Percentiles rank a stretch among this genome's conserved stretches.
phyloP scores from a whole-genome alignment of 768 basidiomycete genomes.

The Podaxis pistillaris region DNA sequence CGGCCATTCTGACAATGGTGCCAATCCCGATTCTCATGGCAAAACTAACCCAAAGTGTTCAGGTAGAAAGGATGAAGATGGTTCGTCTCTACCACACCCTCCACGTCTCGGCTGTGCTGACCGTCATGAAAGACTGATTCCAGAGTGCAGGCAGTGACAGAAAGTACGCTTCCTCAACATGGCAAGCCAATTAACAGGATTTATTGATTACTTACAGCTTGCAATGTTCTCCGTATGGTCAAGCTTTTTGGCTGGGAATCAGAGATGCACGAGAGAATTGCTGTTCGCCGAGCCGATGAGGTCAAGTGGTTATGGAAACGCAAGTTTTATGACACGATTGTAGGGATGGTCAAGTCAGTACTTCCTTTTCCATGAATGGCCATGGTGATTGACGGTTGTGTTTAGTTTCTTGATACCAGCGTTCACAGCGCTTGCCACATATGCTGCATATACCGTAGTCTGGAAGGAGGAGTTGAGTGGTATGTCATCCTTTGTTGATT shows the following conservation, averaged over 20 bases:
- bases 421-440: conserved; percentile 64
- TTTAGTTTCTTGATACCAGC: conserved; percentile 51
- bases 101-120: neutral
- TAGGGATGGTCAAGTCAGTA: conserved; percentile 46
- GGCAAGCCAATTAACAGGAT: conserved; percentile 8
- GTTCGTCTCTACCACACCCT: conserved; percentile 21
- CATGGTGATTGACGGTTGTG: neutral
- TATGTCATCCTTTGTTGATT: conserved; percentile 10
- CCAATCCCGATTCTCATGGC: conserved; percentile 24
- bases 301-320: conserved; percentile 55
- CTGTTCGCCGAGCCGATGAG: conserved; percentile 63
- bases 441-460: conserved; percentile 49
- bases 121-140: conserved; percentile 42
- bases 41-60: conserved; percentile 46
- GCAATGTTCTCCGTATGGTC: conserved; percentile 64
- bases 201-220: conserved; percentile 30
- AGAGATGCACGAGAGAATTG: conserved; percentile 51
- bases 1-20: neutral
- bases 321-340: conserved; percentile 36
- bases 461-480: conserved; percentile 24
- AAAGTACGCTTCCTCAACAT: conserved; percentile 36
- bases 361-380: neutral
- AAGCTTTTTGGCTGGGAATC: conserved; percentile 74
- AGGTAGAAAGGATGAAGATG: conserved; percentile 58
- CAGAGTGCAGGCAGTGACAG: conserved; percentile 60